phyloP scores from a whole-genome alignment of 768 basidiomycete species.

The Paxillus ammoniavirescens region DNA sequence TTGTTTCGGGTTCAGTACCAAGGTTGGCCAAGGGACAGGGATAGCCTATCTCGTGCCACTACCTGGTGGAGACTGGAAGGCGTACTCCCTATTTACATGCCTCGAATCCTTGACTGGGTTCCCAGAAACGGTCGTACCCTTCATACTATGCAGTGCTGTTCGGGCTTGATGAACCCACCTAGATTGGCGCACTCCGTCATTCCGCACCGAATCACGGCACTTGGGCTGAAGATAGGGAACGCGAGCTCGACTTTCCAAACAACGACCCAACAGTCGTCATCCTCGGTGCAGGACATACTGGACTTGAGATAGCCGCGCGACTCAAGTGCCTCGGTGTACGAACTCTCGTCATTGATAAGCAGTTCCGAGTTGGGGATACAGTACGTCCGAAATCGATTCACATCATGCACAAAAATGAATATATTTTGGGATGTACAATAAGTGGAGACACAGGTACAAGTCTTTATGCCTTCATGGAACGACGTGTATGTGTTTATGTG shows the following conservation, averaged over 20 bases:
- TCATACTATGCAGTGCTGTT: not conserved
- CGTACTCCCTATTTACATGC: constrained; percentile 52
- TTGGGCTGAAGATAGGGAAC: constrained; percentile 43
- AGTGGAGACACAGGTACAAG: constrained; percentile 38
- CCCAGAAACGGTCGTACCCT: constrained; percentile 36
- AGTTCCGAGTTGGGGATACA: constrained; percentile 43
- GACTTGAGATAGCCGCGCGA: constrained; percentile 55
- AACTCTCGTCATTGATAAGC: constrained; percentile 50
- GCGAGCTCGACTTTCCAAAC: constrained; percentile 42
- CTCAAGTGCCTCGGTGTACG: constrained; percentile 53
- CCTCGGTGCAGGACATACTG: constrained; percentile 60
- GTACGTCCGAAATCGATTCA: not conserved
- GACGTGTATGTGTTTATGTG: constrained; percentile 33
- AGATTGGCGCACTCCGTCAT: not conserved
- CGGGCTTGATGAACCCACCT: not conserved
- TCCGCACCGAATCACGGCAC: constrained; percentile 39
- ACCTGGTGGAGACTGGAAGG: constrained; percentile 46
- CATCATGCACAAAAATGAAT: not conserved
- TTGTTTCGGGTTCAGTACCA: constrained; percentile 48
- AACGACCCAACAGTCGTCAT: constrained; percentile 53
- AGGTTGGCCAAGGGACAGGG: constrained; percentile 44
- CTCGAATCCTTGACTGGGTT: constrained; percentile 50
- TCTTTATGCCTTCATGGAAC: constrained; percentile 47
- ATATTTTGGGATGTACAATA: not conserved
- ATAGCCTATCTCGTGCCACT: constrained; percentile 53